A percentile compares a stretch with the other conserved stretches of the same genome.
These are phyloP conservation scores for Phoma sp. DNA, from an alignment of 2,329 filamentous ascomycete genomes.

Conservation along the genomic window DNA sequence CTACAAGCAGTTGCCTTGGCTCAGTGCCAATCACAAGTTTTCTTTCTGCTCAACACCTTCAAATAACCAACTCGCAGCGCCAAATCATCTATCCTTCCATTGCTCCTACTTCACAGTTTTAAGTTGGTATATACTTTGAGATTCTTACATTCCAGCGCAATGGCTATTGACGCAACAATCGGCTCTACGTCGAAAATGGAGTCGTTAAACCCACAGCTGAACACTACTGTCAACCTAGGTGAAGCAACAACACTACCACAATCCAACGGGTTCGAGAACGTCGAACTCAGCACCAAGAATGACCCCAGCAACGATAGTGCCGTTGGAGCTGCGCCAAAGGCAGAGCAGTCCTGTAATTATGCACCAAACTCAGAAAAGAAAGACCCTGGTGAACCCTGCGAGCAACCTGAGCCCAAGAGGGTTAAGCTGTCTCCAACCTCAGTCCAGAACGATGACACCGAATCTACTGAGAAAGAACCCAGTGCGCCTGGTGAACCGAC, in stretches of 20 bases:
- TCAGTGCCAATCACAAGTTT: neutral
- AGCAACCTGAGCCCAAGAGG: slow-evolving; percentile 1
- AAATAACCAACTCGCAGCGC: neutral
- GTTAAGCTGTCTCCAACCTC: neutral
- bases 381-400: neutral
- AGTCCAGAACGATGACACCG: neutral
- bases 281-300: neutral
- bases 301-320: neutral
- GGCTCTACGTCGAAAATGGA: neutral
- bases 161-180: neutral
- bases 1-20: neutral
- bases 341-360: neutral
- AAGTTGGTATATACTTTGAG: neutral
- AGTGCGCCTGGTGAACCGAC: slow-evolving; percentile 40
- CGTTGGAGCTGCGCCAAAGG: neutral
- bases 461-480: neutral
- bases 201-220: neutral
- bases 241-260: neutral
- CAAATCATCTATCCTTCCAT: neutral
- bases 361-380: neutral
- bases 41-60: neutral
- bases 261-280: neutral
- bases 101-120: neutral
- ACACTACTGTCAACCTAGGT: neutral
- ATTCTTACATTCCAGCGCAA: neutral